Percentiles rank a stretch among this genome's conserved stretches.
Conservation (phyloP, 1,284 basidiomycete species). For the Farysia itapuensis region DNA sequence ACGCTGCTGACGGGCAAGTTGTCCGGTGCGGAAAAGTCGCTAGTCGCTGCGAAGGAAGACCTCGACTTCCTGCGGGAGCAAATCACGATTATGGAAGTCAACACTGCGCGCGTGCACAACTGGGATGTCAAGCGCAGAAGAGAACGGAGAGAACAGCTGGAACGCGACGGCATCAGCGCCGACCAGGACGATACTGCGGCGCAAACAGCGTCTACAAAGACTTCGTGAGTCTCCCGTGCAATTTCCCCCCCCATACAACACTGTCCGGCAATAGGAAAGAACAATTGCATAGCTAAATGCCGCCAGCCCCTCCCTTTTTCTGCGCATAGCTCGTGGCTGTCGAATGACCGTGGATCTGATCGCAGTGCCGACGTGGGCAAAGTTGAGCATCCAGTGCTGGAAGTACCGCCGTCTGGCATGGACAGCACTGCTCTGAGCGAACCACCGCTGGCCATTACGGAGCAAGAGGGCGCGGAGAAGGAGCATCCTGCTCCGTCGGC, state of each 20-base stretch:
- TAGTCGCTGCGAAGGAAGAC: slow-evolving; percentile 78
- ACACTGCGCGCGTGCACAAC: slow-evolving; percentile 93
- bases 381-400: too few species aligned
- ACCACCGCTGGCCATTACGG: not conserved
- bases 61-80: slow-evolving; percentile 92
- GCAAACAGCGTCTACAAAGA: slow-evolving; percentile 4
- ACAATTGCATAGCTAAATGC: too few species aligned
- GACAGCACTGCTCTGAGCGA: too few species aligned
- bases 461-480: not conserved
- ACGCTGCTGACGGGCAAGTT: slow-evolving; percentile 77
- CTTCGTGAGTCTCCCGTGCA: slow-evolving; percentile 38
- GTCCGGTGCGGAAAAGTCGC: slow-evolving; percentile 70
- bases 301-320: too few species aligned
- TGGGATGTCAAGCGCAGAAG: slow-evolving; percentile 86
- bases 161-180: slow-evolving; percentile 13
- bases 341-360: too few species aligned
- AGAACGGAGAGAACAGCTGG: slow-evolving; percentile 61
- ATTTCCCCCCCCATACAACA: too few species aligned
- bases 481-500: too few species aligned
- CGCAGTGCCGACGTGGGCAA: too few species aligned
- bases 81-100: slow-evolving; percentile 96
- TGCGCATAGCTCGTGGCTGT: too few species aligned
- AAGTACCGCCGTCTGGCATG: too few species aligned
- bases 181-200: slow-evolving; percentile 3
- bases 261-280: too few species aligned